Conservation (phyloP, 108 stramenopile species). For the Cyclotella choctawhatcheeana region DNA sequence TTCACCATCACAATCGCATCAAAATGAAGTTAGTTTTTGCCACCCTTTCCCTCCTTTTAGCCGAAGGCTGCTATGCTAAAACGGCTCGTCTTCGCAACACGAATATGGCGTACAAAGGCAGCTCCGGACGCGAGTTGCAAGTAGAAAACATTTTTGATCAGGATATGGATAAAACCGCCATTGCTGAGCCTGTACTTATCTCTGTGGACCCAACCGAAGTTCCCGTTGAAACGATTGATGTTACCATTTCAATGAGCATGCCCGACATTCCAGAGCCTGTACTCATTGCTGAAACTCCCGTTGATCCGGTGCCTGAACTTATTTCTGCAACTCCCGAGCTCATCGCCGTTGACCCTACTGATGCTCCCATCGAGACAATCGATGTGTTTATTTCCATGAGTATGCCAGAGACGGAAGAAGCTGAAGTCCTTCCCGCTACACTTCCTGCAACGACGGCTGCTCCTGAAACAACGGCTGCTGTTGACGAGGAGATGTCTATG, state of each 20-base stretch:
- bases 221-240: background rate
- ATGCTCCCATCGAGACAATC: background rate
- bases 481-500: background rate
- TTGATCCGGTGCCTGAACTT: no score
- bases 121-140: background rate
- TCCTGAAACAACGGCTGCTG: background rate
- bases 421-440: background rate
- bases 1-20: background rate
- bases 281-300: background rate
- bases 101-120: background rate
- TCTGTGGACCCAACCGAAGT: background rate
- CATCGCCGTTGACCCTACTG: background rate
- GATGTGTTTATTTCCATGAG: slow-evolving; percentile 1
- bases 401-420: background rate
- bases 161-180: background rate
- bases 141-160: background rate
- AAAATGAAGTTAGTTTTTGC: slow-evolving; percentile 5
- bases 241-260: background rate
- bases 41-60: background rate
- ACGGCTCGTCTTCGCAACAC: background rate
- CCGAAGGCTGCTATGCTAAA: background rate
- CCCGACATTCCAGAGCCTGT: background rate
- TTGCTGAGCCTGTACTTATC: background rate
- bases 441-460: background rate
- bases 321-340: background rate